Base-by-base conservation (phyloP, 1,139 yeast genomes). In the Hansenula lynferdii region DNA sequence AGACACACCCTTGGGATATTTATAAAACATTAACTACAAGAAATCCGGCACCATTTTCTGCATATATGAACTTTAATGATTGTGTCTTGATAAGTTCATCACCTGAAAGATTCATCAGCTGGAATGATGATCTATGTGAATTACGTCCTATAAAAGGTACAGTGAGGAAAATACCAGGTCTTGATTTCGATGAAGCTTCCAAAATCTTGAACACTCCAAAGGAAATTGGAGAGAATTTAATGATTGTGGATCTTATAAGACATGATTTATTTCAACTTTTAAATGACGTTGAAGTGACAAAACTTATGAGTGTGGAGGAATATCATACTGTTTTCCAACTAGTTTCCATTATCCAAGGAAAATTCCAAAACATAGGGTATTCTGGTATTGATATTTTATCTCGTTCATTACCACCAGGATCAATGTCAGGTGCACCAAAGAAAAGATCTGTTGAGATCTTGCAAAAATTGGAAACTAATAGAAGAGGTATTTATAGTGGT, bases 351-450 rank as follows among this genome's bases (percentile, higher is more conserved):
- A 87, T 94, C 25, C 75, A 70, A 40, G 97, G 97, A 1, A 17
- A 36, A 2, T 45, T 53, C 15, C 48, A 61, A 11, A 53, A 54
- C 15, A 44, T 54, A 2, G 28, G 29, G 7, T 81, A 73, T 52
- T 67, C 72, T 22, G 98, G 97, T 0, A 68, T 89, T 30, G 97
- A 92, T 56, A 68, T 90, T 6, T 68, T 92, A 16, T 75, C 79
- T 19, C 78, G 78, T 42, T 80, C 96, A 0, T 65, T 94, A 27
- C 98, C 99, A 2, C 97, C 99, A 0, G 99, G 99, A 0, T 90
- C 97, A 2, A 94, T 94, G 99, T 94, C 99, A 0, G 99, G 99
- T 4, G 98, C 99, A 0, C 99, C 99, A 1, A 94, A 94, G 63
- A 85, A 82, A 53, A 72, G 96, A 42, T 86, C 97, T 0, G 96